These are phyloP conservation scores for Biscogniauxia sp. DNA, from an alignment of 2,329 filamentous ascomycete genomes.

Conservation along the genomic window DNA sequence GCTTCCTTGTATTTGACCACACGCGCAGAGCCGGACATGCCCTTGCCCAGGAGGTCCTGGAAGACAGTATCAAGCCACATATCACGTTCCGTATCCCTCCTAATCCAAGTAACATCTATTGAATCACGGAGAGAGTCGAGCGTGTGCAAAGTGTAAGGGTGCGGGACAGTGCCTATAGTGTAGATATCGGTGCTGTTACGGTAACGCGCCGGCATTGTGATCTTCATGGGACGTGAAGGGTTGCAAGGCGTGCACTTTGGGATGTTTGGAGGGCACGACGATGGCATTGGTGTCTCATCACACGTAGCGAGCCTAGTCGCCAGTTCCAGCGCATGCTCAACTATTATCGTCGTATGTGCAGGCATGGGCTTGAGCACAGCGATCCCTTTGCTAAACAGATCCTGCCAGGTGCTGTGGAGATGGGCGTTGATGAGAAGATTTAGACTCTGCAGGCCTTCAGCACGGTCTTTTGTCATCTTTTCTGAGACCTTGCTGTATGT, in stretches of 20 bases:
- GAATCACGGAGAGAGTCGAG: conserved; percentile 61
- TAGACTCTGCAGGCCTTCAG: conserved; percentile 63
- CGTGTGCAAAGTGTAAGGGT: conserved; percentile 80
- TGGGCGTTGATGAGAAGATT: conserved; percentile 79
- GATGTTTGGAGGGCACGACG: conserved; percentile 80
- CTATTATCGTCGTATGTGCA: conserved; percentile 69
- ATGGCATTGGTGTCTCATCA: conserved; percentile 66
- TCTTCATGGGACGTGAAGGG: conserved; percentile 59
- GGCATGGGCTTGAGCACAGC: conserved; percentile 77
- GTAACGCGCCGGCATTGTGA: conserved; percentile 66
- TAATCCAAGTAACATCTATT: conserved; percentile 63
- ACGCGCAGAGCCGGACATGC: conserved; percentile 61
- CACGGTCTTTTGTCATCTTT: conserved; percentile 54
- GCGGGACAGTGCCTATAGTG: conserved; percentile 83
- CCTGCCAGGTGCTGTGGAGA: conserved; percentile 82
- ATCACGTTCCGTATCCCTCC: conserved; percentile 69
- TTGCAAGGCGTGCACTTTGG: conserved; percentile 73
- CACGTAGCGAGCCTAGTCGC: conserved; percentile 76
- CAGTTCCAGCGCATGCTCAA: conserved; percentile 68
- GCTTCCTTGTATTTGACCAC: conserved; percentile 77
- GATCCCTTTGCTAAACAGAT: conserved; percentile 72
- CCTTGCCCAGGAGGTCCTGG: conserved; percentile 62
- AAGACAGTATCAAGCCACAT: conserved; percentile 74
- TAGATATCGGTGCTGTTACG: conserved; percentile 71
- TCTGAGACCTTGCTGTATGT: conserved; percentile 68